Percentiles rank a stretch among this genome's conserved stretches.
phyloP scores from a whole-genome alignment of 768 basidiomycete species.

The Multifurca ochricompacta region DNA sequence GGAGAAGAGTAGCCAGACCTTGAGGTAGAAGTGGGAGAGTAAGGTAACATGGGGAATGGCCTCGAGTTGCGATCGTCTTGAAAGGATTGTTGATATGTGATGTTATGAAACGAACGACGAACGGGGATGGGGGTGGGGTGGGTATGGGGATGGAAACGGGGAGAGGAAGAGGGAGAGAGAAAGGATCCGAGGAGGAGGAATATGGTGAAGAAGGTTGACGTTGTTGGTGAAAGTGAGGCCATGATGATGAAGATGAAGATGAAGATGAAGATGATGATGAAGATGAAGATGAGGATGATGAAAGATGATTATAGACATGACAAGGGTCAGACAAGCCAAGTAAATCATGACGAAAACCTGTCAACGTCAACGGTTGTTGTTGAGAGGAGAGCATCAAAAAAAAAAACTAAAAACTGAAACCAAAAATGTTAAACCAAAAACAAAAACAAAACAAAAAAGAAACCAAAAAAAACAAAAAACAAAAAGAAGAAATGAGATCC shows the following conservation, averaged over 20 bases:
- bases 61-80: constrained; percentile 13
- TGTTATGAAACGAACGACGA: constrained; percentile 7
- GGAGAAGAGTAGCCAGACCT: neutral
- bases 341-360: constrained; percentile 8
- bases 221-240: neutral
- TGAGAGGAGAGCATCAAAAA: constrained; percentile 13
- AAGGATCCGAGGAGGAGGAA: constrained; percentile 1
- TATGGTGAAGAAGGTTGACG: neutral
- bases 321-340: neutral
- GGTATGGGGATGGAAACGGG: no score
- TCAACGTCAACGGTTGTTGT: neutral
- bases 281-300: no score
- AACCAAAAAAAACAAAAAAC: neutral
- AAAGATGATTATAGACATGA: constrained; percentile 11
- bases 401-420: neutral
- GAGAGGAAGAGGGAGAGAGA: no score
- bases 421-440: neutral
- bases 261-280: no score
- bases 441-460: neutral
- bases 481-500: constrained; percentile 8
- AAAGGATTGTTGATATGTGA: constrained; percentile 1
- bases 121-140: no score
- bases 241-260: no score
- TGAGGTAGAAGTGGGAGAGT: neutral
- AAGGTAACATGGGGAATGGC: constrained; percentile 18